Conservation (phyloP, 2,329 filamentous ascomycete species). For the Zopfia rhizophila region DNA sequence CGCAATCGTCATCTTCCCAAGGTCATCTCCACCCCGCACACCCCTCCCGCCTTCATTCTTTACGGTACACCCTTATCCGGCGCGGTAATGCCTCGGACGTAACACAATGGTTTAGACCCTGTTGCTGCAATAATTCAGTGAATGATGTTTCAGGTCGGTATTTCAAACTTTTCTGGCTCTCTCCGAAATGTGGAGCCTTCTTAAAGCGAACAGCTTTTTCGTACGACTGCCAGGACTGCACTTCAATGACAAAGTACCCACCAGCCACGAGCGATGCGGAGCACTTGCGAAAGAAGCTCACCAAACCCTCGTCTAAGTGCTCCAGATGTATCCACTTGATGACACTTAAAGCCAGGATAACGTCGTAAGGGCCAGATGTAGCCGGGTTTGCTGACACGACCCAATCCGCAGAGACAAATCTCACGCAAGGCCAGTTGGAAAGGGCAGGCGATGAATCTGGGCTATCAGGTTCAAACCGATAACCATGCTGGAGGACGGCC, state of each 20-base stretch:
- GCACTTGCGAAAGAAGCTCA: slow-evolving; percentile 47
- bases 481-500: slow-evolving; percentile 46
- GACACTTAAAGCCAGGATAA: slow-evolving; percentile 52
- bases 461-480: slow-evolving; percentile 37
- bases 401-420: slow-evolving; percentile 48
- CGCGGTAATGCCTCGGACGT: slow-evolving; percentile 44
- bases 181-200: slow-evolving; percentile 44
- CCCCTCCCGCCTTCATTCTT: slow-evolving; percentile 27
- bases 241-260: slow-evolving; percentile 45
- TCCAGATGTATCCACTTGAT: slow-evolving; percentile 54
- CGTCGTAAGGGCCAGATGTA: slow-evolving; percentile 40
- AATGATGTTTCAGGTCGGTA: slow-evolving; percentile 49
- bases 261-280: slow-evolving; percentile 36
- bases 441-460: slow-evolving; percentile 25
- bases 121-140: slow-evolving; percentile 36
- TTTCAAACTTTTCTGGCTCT: slow-evolving; percentile 35
- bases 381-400: slow-evolving; percentile 36
- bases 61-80: slow-evolving; percentile 47
- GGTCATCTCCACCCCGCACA: slow-evolving; percentile 17
- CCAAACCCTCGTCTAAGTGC: slow-evolving; percentile 46
- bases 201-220: slow-evolving; percentile 45
- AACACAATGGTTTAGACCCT: slow-evolving; percentile 37
- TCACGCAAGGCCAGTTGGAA: slow-evolving; percentile 37
- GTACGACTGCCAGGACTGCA: slow-evolving; percentile 51
- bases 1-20: slow-evolving; percentile 3